Conservation (phyloP, 257 asterid genomes). For the Parsonsia alboflavescens region DNA sequence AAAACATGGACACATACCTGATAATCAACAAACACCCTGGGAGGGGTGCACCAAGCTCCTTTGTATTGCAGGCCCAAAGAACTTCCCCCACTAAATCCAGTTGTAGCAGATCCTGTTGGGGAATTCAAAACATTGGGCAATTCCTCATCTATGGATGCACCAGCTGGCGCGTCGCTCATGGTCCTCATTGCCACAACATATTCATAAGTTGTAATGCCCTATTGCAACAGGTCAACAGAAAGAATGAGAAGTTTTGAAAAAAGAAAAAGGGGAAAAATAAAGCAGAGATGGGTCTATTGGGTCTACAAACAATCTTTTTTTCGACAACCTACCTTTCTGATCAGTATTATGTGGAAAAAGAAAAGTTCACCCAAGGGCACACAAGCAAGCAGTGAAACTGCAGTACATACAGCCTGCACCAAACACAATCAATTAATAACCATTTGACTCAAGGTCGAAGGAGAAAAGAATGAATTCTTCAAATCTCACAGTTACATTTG, state of each 20-base stretch:
- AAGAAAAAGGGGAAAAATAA: conserved; percentile 2
- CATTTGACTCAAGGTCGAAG: neutral
- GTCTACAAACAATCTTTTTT: neutral
- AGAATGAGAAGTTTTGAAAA: neutral
- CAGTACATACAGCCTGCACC: conserved; percentile 86
- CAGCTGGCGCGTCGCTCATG: conserved; percentile 88
- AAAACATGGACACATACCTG: conserved; percentile 46
- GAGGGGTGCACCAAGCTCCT: conserved; percentile 99
- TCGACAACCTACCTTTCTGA: conserved; percentile 57
- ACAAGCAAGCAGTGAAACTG: conserved; percentile 83
- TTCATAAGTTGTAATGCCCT: conserved; percentile 97
- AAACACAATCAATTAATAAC: neutral
- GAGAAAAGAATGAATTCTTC: conserved; percentile 8
- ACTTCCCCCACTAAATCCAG: conserved; percentile 97
- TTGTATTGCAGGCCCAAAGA: conserved; percentile 95
- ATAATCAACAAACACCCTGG: conserved; percentile 92
- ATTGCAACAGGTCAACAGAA: conserved; percentile 11
- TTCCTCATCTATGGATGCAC: conserved; percentile 76
- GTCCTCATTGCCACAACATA: conserved; percentile 98
- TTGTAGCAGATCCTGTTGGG: conserved; percentile 89
- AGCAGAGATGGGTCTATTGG: conserved; percentile 7
- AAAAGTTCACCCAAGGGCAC: conserved; percentile 96
- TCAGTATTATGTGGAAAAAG: conserved; percentile 95
- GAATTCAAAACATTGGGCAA: conserved; percentile 68
- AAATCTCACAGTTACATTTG: conserved; percentile 6